Base-by-base conservation (phyloP, 768 basidiomycete genomes). In the Rhodotorula kratochvilovae region DNA sequence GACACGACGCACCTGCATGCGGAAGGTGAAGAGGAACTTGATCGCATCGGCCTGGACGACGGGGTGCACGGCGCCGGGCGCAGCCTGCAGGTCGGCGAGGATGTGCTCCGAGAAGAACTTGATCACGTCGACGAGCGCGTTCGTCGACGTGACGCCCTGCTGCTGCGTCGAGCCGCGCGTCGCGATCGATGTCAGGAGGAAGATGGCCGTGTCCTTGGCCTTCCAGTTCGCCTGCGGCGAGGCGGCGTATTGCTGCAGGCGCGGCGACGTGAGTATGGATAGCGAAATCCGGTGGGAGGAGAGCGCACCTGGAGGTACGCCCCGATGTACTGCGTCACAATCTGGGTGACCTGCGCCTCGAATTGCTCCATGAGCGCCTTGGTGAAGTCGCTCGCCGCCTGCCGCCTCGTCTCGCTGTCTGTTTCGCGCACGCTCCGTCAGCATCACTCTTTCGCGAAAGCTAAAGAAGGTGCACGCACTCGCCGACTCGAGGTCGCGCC, bases 31-130 rank as follows among this genome's bases (percentile, higher is more conserved):
- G 61, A 98, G 81, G 83, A 92, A 98, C 59, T 92, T 89, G 80
- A 98, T 97, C 16, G 94, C 93, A 80, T 98, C 93, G 36, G 95
- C 93, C 78, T 94, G 91, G 54, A 99, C 83, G 76, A 97, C 91
- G 3, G 93, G 90, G 77, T 96, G 90, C 8, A 76, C 64, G 23
- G 83, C 81, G 7, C 87, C 87, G 11, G 85, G 82, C 3, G 82
- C 82, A 4, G 90, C 89, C 71, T 87, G 89, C 51, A 98, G 82
- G 80, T 99, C 96, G 72, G 88, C 84, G 79, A 88, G 91, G 23
- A 97, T 89, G 77, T 96, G 87, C 31, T 92, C 88, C 25, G 90
- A 90, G 83, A 98, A 99, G 83, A 96, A 98, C 76, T 91, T 86
- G 77, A 99, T 90, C 43, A 98, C 89, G 79, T 98, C 90, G 43